Evolutionary conservation across 2,329 filamentous ascomycete species (phyloP).

Genomic region (Xylaria sp.): DNA sequence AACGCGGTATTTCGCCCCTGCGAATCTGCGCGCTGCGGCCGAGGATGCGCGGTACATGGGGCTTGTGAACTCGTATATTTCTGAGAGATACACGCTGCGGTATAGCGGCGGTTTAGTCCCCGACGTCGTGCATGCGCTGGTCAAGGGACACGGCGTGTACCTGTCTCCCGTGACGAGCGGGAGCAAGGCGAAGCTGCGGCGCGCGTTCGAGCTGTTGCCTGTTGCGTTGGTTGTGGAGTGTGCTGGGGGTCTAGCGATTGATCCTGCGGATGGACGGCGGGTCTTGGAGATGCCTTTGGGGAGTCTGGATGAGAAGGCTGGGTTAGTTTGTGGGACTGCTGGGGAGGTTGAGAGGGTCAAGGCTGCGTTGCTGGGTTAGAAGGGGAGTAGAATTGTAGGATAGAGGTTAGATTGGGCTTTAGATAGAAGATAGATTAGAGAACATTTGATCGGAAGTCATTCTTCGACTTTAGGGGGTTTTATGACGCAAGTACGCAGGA

Average conservation of each 20-base stretch:
- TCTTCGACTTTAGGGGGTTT: not conserved
- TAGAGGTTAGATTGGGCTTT: not conserved
- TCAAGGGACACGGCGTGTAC: slow-evolving; percentile 72
- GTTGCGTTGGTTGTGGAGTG: slow-evolving; percentile 71
- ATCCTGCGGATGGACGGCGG: slow-evolving; percentile 56
- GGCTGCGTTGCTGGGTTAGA: slow-evolving; percentile 22
- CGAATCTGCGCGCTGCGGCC: slow-evolving; percentile 68
- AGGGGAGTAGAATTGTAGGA: not conserved
- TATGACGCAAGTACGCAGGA: not conserved
- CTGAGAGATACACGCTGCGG: slow-evolving; percentile 66
- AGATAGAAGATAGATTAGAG: slow-evolving; percentile 1
- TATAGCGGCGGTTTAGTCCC: slow-evolving; percentile 72
- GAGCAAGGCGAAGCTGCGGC: slow-evolving; percentile 67
- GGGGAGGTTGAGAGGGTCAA: slow-evolving; percentile 30
- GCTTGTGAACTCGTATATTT: slow-evolving; percentile 62
- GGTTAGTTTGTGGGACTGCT: slow-evolving; percentile 61
- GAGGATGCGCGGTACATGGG: slow-evolving; percentile 61
- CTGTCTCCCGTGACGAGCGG: slow-evolving; percentile 64
- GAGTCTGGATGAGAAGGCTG: slow-evolving; percentile 61
- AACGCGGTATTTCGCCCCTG: slow-evolving; percentile 70
- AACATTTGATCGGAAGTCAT: not conserved
- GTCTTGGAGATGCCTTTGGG: slow-evolving; percentile 55
- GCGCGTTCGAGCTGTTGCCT: slow-evolving; percentile 69
- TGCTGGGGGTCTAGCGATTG: slow-evolving; percentile 66
- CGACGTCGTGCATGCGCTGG: slow-evolving; percentile 68